Evolutionary conservation across 306 rosid genomes (phyloP).

Genomic region (Corylus avellana): DNA sequence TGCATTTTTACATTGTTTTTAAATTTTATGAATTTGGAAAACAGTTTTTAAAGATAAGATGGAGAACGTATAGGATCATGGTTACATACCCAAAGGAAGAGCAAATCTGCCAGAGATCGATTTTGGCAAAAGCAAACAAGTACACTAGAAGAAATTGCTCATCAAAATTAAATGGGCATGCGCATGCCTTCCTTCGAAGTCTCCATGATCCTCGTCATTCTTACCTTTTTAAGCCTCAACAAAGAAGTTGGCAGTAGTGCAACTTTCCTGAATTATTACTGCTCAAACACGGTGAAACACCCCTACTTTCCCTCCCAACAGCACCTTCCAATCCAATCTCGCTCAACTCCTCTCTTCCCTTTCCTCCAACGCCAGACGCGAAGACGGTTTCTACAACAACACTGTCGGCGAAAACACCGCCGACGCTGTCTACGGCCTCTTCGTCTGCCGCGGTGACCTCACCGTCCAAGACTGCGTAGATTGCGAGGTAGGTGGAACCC

Average conservation of each 20-base stretch:
- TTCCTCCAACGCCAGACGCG: slow-evolving; percentile 37
- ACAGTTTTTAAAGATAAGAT: too few relatives aligned
- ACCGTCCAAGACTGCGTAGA: slow-evolving; percentile 42
- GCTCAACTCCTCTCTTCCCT: neutral
- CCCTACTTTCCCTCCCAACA: slow-evolving; percentile 36
- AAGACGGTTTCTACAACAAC: neutral
- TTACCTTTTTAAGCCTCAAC: neutral
- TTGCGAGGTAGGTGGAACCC: slow-evolving; percentile 36
- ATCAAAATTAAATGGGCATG: neutral
- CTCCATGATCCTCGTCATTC: neutral
- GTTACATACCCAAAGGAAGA: too few relatives aligned
- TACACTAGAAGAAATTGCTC: too few relatives aligned
- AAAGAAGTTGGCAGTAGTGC: neutral
- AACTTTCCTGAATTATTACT: too few relatives aligned
- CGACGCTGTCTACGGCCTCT: neutral
- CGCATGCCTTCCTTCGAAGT: neutral
- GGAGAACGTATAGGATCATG: too few relatives aligned
- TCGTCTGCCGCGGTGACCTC: slow-evolving; percentile 45
- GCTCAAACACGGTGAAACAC: neutral
- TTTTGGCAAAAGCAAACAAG: too few relatives aligned
- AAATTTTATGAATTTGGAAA: too few relatives aligned
- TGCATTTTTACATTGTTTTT: too few relatives aligned
- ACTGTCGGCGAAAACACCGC: slow-evolving; percentile 17
- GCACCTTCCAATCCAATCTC: slow-evolving; percentile 37
- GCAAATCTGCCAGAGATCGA: too few relatives aligned